Conservation (phyloP, 2,329 filamentous ascomycete genomes). For the Cladophialophora yegresii region DNA sequence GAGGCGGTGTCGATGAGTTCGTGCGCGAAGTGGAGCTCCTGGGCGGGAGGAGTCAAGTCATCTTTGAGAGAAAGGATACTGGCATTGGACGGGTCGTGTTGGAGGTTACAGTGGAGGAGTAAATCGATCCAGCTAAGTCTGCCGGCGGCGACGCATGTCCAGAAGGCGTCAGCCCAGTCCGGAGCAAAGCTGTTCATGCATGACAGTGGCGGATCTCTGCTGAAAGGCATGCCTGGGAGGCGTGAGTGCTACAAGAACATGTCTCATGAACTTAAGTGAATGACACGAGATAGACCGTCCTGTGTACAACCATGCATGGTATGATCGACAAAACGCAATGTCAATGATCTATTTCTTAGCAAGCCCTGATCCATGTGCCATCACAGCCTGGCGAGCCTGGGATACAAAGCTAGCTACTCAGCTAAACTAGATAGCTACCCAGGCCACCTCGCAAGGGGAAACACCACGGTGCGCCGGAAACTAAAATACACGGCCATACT, state of each 20-base stretch:
- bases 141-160: background rate
- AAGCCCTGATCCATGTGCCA: background rate
- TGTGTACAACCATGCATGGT: background rate
- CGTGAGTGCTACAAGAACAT: background rate
- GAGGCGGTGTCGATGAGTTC: conserved; percentile 65
- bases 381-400: background rate
- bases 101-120: conserved; percentile 38
- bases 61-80: conserved; percentile 45
- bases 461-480: background rate
- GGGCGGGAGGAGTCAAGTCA: conserved; percentile 33
- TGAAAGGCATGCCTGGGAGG: background rate
- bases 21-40: conserved; percentile 36
- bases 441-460: background rate
- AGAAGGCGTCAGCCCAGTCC: background rate
- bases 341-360: background rate
- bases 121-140: background rate
- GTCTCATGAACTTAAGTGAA: background rate
- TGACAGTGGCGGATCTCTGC: background rate
- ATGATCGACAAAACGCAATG: background rate
- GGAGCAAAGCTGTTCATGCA: background rate
- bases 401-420: background rate
- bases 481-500: conserved; percentile 4
- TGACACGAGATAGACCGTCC: background rate
- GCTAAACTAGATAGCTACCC: background rate
- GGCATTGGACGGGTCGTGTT: conserved; percentile 50